Evolutionary conservation across 495 filamentous ascomycete species (phyloP).

Genomic region (Diplogelasinospora grovesii): DNA sequence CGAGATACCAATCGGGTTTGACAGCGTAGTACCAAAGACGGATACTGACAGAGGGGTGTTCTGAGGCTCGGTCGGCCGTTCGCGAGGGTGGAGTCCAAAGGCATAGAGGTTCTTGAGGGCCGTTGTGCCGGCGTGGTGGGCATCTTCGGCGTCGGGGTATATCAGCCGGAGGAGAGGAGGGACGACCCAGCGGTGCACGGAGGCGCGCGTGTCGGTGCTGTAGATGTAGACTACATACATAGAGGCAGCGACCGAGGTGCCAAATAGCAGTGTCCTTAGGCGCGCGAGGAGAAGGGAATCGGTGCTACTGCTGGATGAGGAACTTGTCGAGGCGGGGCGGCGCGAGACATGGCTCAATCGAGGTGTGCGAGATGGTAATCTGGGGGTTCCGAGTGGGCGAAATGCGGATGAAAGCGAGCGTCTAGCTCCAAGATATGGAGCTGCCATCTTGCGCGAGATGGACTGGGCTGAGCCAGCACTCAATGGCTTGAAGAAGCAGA

Average conservation of each 20-base stretch:
- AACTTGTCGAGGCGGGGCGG: slow-evolving; percentile 33
- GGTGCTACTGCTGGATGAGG: slow-evolving; percentile 21
- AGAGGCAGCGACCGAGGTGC: slow-evolving; percentile 42
- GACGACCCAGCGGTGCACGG: slow-evolving; percentile 73
- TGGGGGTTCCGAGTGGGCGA: slow-evolving; percentile 19
- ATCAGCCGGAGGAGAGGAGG: slow-evolving; percentile 65
- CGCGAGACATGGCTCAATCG: slow-evolving; percentile 5
- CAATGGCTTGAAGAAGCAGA: slow-evolving; percentile 24
- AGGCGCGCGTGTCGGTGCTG: slow-evolving; percentile 83
- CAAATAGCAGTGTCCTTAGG: slow-evolving; percentile 46
- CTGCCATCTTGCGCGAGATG: slow-evolving; percentile 28
- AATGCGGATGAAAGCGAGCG: slow-evolving; percentile 23
- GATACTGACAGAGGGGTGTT: slow-evolving; percentile 33
- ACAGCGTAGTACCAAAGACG: slow-evolving; percentile 72
- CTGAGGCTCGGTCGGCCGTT: slow-evolving; percentile 41
- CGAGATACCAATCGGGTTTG: slow-evolving; percentile 85
- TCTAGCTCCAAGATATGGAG: slow-evolving; percentile 26
- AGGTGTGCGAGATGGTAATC: slow-evolving; percentile 4
- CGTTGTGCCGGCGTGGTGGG: slow-evolving; percentile 70
- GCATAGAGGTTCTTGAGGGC: slow-evolving; percentile 61
- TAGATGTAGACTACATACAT: slow-evolving; percentile 57
- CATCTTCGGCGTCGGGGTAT: slow-evolving; percentile 82
- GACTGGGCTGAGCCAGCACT: slow-evolving; percentile 31
- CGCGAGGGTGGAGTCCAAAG: slow-evolving; percentile 65
- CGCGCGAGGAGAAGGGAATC: slow-evolving; percentile 28